Evolutionary conservation across 2,329 filamentous ascomycete genomes (phyloP), one percentile per base, ranked within the genome.

Genomic region (Harringtonia aguacate): DNA sequence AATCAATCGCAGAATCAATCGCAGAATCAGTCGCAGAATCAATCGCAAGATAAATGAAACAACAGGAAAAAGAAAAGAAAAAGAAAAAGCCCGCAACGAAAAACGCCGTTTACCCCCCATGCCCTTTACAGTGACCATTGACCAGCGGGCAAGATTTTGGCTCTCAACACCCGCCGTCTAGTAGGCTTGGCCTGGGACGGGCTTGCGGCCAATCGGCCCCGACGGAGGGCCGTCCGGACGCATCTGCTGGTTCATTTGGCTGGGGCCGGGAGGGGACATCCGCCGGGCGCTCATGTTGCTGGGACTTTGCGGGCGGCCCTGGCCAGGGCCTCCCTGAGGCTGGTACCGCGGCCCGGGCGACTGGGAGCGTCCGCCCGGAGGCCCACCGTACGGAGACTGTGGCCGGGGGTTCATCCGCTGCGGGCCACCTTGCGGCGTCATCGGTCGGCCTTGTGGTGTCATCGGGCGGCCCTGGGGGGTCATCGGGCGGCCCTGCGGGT

Each of bases 151-250:
- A n/a, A n/a, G n/a, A n/a, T n/a, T n/a, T n/a, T n/a, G n/a, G n/a
- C n/a, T n/a, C 8, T 20, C 17, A 17, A 12, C 35, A 20, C 12
- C 35, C 14, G 10, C 28, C n/a, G n/a, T n/a, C 18, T 54, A 73
- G 45, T 68, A 69, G 4, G 72, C 71, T 57, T 75, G 72, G 30
- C 72, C 72, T 7, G 73, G 72, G 34, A 79, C 68, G 22, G 75
- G 72, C 57, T 79, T 78, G 44, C 73, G 68, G 51, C 61, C 65
- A 47, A 75, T 64, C 22, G 68, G 61, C 34, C 63, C 67, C 4
- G 34, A 28, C 4, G 24, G 13, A 15, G 4, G 10, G 28, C 14
- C 5, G 65, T 14, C 20, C 14, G 43, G 31, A 3, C 47, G 47
- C 40, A 40, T 33, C 20, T 36, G 36, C 34, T 41, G 33, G 52